These are phyloP conservation scores for Aureobasidium lini DNA, from an alignment of 2,329 filamentous ascomycete genomes.

Conservation along the genomic window DNA sequence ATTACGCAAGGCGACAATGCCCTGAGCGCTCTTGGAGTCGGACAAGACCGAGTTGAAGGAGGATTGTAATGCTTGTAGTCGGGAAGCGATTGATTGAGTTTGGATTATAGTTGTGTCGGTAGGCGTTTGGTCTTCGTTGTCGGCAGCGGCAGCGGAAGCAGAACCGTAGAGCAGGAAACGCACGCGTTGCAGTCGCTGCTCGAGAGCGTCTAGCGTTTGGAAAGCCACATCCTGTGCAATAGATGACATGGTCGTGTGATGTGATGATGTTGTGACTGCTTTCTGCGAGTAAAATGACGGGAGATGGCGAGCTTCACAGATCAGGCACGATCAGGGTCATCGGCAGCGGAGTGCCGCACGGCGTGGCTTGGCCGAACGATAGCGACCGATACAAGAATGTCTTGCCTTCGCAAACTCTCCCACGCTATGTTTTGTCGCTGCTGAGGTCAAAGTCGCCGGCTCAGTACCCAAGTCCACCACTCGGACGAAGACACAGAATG, in stretches of 20 bases:
- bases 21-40: constrained; percentile 32
- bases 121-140: not conserved
- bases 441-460: not conserved
- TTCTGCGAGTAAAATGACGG: not conserved
- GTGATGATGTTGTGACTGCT: not conserved
- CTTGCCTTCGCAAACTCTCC: not conserved
- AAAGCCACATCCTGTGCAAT: constrained; percentile 1
- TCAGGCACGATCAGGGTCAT: not conserved
- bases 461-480: not conserved
- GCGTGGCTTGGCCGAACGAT: constrained; percentile 5
- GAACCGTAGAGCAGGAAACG: constrained; percentile 36
- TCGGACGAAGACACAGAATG: constrained; percentile 27
- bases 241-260: constrained; percentile 7
- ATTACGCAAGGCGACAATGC: constrained; percentile 34
- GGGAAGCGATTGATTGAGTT: constrained; percentile 23
- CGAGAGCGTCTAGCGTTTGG: constrained; percentile 37
- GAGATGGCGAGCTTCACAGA: not conserved
- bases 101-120: not conserved
- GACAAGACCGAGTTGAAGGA: constrained; percentile 24
- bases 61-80: constrained; percentile 32
- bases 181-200: constrained; percentile 38
- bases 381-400: not conserved
- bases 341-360: not conserved
- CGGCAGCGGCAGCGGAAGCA: constrained; percentile 20
- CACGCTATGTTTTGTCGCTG: not conserved